Evolutionary conservation across 345 rosid species (phyloP).

Genomic region (Kandelia obovata): DNA sequence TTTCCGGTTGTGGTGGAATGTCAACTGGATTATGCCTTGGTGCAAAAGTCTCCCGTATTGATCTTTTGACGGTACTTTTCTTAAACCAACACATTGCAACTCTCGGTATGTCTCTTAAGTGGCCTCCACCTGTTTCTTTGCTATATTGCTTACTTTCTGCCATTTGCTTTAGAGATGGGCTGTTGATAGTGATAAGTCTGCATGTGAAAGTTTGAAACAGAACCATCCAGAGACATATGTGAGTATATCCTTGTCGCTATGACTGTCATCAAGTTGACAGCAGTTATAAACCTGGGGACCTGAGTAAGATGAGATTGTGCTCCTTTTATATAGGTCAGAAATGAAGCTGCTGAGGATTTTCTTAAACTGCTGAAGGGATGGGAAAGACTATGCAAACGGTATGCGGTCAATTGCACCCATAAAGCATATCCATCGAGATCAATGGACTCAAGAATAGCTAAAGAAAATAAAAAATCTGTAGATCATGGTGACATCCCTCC

Average conservation of each 20-base stretch:
- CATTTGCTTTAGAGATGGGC: constrained; percentile 74
- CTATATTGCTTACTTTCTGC: constrained; percentile 18
- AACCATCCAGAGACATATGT: constrained; percentile 86
- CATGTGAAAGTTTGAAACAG: constrained; percentile 75
- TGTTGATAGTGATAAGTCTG: constrained; percentile 61
- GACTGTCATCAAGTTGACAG: not conserved
- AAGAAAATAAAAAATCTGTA: constrained; percentile 27
- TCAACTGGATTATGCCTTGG: constrained; percentile 93
- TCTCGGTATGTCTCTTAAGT: constrained; percentile 12
- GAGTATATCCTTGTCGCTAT: constrained; percentile 18
- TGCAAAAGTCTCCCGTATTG: constrained; percentile 57
- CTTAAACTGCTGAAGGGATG: constrained; percentile 82
- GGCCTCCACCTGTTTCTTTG: constrained; percentile 10
- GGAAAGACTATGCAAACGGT: constrained; percentile 69
- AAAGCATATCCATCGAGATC: constrained; percentile 23
- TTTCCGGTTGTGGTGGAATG: constrained; percentile 99
- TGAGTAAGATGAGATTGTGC: constrained; percentile 1
- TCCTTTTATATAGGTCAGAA: constrained; percentile 53
- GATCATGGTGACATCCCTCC: constrained; percentile 32
- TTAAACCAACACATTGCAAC: constrained; percentile 19
- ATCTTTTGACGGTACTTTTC: constrained; percentile 70
- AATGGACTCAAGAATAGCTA: constrained; percentile 20
- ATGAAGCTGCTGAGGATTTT: constrained; percentile 84
- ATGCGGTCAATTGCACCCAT: constrained; percentile 25
- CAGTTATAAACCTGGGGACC: not conserved